Percentiles rank a stretch among this genome's conserved stretches.
These are phyloP conservation scores for Inonotus obliquus DNA, from an alignment of 1,284 basidiomycete species.

Conservation along the genomic window DNA sequence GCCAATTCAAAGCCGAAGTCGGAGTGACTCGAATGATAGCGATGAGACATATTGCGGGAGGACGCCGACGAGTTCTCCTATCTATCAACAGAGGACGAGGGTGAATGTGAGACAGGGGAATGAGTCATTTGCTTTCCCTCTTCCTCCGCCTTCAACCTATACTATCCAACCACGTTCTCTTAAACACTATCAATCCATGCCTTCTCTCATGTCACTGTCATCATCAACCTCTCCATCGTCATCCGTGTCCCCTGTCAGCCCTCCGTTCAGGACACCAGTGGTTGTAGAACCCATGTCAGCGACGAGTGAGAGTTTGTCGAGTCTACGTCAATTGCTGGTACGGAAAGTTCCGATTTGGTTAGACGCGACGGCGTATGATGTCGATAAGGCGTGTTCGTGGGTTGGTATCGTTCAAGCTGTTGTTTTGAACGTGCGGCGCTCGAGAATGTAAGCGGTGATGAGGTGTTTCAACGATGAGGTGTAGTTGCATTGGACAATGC, in stretches of 20 bases:
- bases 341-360: constrained; percentile 57
- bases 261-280: constrained; percentile 32
- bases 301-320: constrained; percentile 50
- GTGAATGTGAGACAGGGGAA: not conserved
- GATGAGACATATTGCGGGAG: not conserved
- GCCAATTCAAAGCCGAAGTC: not conserved
- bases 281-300: constrained; percentile 27
- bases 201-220: constrained; percentile 30
- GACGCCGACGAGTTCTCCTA: constrained; percentile 3
- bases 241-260: not conserved
- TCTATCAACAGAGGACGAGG: constrained; percentile 3
- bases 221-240: constrained; percentile 29
- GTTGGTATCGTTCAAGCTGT: constrained; percentile 58
- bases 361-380: constrained; percentile 56
- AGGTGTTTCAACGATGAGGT: too few species aligned
- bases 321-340: constrained; percentile 52
- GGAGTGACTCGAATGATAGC: not conserved
- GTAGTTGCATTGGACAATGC: too few species aligned
- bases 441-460: not conserved
- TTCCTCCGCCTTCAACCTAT: not conserved
- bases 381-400: constrained; percentile 56
- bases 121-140: not conserved
- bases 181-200: constrained; percentile 26
- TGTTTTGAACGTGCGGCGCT: constrained; percentile 48
- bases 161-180: not conserved